Percentiles rank a stretch among this genome's conserved stretches.
Conservation (phyloP, 2,329 filamentous ascomycete species). For the Xenoacremonium recifei region DNA sequence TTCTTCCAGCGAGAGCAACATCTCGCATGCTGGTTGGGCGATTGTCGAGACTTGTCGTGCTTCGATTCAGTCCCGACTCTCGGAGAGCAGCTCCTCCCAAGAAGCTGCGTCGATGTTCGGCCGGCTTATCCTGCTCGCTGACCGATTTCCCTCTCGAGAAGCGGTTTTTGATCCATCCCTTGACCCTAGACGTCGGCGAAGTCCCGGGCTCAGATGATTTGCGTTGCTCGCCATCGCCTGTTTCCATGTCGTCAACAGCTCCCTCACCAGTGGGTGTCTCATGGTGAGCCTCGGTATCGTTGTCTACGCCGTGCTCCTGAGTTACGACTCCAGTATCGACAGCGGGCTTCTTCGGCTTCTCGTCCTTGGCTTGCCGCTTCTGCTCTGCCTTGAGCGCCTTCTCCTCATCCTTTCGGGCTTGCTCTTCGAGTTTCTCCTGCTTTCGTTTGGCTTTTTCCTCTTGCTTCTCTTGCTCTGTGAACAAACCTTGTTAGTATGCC, state of each 20-base stretch:
- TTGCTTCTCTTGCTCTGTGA: slow-evolving; percentile 46
- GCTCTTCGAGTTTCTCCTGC: slow-evolving; percentile 27
- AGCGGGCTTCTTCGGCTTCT: slow-evolving; percentile 47
- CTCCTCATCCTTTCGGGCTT: slow-evolving; percentile 49
- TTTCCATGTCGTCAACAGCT: too few species aligned
- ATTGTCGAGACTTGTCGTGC: slow-evolving; percentile 42
- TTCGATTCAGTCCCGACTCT: slow-evolving; percentile 42
- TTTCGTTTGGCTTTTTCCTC: slow-evolving; percentile 26
- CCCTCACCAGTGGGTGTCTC: slow-evolving; percentile 7
- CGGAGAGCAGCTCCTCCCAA: slow-evolving; percentile 50
- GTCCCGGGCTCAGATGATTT: slow-evolving; percentile 20
- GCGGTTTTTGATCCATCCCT: slow-evolving; percentile 55
- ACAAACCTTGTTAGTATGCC: slow-evolving; percentile 11
- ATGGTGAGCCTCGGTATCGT: slow-evolving; percentile 11
- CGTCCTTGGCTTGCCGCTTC: slow-evolving; percentile 48
- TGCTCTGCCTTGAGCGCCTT: slow-evolving; percentile 53
- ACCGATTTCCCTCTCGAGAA: slow-evolving; percentile 45
- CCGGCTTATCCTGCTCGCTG: slow-evolving; percentile 36
- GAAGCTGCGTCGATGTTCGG: slow-evolving; percentile 40
- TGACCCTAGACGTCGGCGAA: slow-evolving; percentile 43
- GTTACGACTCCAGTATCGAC: too few species aligned
- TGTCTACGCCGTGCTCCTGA: slow-evolving; percentile 6
- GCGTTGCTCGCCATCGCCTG: slow-evolving; percentile 15
- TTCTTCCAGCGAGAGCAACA: slow-evolving; percentile 44
- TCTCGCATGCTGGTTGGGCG: slow-evolving; percentile 44